Base-by-base conservation (phyloP, 1,284 basidiomycete species). In the Fomes fomentarius region DNA sequence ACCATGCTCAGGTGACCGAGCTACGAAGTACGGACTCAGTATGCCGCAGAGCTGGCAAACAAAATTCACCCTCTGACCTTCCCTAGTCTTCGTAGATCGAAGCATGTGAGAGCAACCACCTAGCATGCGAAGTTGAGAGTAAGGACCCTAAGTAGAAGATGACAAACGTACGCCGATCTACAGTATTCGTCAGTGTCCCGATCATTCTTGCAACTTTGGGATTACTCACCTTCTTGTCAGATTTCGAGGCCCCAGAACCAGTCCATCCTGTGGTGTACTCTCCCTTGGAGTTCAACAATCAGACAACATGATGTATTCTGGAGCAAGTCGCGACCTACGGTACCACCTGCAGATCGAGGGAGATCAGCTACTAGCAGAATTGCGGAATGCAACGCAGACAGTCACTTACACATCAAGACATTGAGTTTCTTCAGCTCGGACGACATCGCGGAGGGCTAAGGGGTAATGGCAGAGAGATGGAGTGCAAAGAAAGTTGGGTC, bases 231-330 rank as follows among this genome's bases (percentile, higher is more conserved):
- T 95, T 96, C 76, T 96, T 96, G 77, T 96, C 94, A 8, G 93
- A 95, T 67, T 90, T 94, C 19, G 93, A 95, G 40, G 91, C 89
- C n/a, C 93, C 92, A 31, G 87, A 83, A 15, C 85, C 87, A 4
- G 93, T 94, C 87, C 92, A 96, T 69, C 94, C 94, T 48, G 94
- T 96, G 54, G 94, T 96, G 73, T 96, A 96, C 76, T 95, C 90
- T 44, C 91, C 91, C 87, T 89, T n/a, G n/a, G n/a, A n/a, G n/a
- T n/a, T n/a, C n/a, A n/a, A n/a, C n/a, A n/a, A n/a, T n/a, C n/a
- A n/a, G 21, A 24, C 21, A n/a, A 11, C 33, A 2, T 38, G 26
- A n/a, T 11, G n/a, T n/a, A n/a, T n/a, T n/a, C n/a, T n/a, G n/a
- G n/a, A n/a, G 12, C 44, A 10, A 7, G n/a, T 19, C 3, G n/a